phyloP scores from a whole-genome alignment of 2,329 filamentous ascomycete species.

The Meredithiella fracta region DNA sequence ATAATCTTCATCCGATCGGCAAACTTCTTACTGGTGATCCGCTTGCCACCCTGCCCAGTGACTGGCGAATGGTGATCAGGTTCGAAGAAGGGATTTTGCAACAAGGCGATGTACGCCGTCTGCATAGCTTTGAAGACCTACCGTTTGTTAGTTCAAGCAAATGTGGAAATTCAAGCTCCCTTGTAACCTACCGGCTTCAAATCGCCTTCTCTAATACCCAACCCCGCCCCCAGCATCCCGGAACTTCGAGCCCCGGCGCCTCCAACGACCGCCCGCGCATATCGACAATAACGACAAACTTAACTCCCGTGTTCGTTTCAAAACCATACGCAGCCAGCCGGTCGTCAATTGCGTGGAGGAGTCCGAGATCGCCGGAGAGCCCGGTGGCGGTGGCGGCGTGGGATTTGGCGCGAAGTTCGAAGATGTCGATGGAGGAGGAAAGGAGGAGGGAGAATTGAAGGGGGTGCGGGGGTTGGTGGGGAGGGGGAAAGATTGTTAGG shows the following conservation, averaged over 20 bases:
- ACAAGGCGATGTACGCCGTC: constrained; percentile 70
- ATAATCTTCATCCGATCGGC: constrained; percentile 69
- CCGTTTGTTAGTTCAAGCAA: neutral
- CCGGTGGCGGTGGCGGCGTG: constrained; percentile 41
- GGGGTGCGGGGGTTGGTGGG: constrained; percentile 43
- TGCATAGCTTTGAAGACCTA: constrained; percentile 72
- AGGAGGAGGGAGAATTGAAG: constrained; percentile 86
- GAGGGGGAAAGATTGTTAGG: constrained; percentile 72
- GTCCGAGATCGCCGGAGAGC: constrained; percentile 68
- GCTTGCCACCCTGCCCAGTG: constrained; percentile 38
- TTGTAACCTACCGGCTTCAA: constrained; percentile 46
- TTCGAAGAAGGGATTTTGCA: constrained; percentile 90
- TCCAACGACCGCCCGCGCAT: constrained; percentile 55
- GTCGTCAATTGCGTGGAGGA: constrained; percentile 88
- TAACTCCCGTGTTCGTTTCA: constrained; percentile 88
- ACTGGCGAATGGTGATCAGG: constrained; percentile 65
- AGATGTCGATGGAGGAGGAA: constrained; percentile 82
- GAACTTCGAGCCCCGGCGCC: neutral
- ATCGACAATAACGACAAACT: constrained; percentile 80
- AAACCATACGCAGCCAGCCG: constrained; percentile 86
- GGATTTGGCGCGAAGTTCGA: constrained; percentile 65
- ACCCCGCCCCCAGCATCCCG: constrained; percentile 36
- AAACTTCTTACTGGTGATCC: constrained; percentile 71
- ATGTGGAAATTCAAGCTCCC: neutral
- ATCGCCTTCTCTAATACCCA: constrained; percentile 57